Evolutionary conservation across 108 stramenopile genomes (phyloP).

Genomic region (Cyclotella choctawhatcheeana): DNA sequence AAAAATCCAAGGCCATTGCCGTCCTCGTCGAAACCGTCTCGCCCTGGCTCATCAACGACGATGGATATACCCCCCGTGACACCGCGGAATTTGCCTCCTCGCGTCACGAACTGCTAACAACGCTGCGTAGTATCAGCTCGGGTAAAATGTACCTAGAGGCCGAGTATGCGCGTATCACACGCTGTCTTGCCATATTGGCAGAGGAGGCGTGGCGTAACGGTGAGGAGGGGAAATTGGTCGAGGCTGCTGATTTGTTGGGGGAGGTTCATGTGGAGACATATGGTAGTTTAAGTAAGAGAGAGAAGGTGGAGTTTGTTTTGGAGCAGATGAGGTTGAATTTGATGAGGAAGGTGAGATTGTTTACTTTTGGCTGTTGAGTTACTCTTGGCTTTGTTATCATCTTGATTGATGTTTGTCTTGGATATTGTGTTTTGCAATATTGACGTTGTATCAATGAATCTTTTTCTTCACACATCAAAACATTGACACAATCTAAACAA

Average conservation of each 20-base stretch:
- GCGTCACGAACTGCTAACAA: conserved; percentile 78
- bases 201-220: conserved; percentile 45
- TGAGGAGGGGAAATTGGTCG: conserved; percentile 79
- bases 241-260: conserved; percentile 92
- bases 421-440: too few species aligned
- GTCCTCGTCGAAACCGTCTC: conserved; percentile 67
- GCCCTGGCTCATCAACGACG: conserved; percentile 71
- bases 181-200: conserved; percentile 79
- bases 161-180: conserved; percentile 92
- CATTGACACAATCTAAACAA: neutral
- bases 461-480: neutral
- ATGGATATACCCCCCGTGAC: conserved; percentile 59
- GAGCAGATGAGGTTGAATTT: conserved; percentile 98
- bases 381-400: too few species aligned
- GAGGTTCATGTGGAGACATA: conserved; percentile 99
- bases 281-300: conserved; percentile 93
- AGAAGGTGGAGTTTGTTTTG: conserved; percentile 98
- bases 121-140: conserved; percentile 93
- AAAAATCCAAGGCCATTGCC: conserved; percentile 80
- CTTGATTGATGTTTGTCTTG: too few species aligned
- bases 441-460: neutral
- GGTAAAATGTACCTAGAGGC: conserved; percentile 99
- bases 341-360: conserved; percentile 62
- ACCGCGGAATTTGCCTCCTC: neutral
- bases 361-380: neutral